These are phyloP conservation scores for Multifurca ochricompacta DNA, from an alignment of 768 basidiomycete species.

Conservation along the genomic window DNA sequence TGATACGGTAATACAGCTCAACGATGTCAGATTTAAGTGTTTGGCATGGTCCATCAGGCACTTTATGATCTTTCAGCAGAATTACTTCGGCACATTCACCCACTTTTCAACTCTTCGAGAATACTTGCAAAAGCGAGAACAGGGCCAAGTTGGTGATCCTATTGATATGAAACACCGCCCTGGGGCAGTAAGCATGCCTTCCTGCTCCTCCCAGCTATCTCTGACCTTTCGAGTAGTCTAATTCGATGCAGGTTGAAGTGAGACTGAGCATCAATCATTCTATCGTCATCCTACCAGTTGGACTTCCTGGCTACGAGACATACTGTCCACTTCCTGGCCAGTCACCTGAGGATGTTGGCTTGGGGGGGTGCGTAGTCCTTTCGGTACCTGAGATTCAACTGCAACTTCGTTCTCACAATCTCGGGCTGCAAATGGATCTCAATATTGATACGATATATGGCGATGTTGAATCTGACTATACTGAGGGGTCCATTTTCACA, in stretches of 20 bases:
- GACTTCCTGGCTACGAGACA: constrained; percentile 54
- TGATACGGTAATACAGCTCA: constrained; percentile 31
- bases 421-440: constrained; percentile 38
- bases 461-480: constrained; percentile 40
- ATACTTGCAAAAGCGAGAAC: constrained; percentile 63
- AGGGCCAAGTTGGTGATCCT: constrained; percentile 70
- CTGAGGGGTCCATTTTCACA: constrained; percentile 34
- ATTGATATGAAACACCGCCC: constrained; percentile 71
- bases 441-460: constrained; percentile 59
- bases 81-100: constrained; percentile 92
- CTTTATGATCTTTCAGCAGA: constrained; percentile 83
- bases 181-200: constrained; percentile 47
- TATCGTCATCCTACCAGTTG: constrained; percentile 56
- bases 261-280: constrained; percentile 44
- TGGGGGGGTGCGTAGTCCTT: constrained; percentile 50
- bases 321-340: constrained; percentile 23
- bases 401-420: constrained; percentile 73
- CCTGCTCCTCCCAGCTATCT: neutral
- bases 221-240: constrained; percentile 43
- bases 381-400: constrained; percentile 63
- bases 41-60: constrained; percentile 87
- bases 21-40: constrained; percentile 53
- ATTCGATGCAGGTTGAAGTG: constrained; percentile 72
- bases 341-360: constrained; percentile 27
- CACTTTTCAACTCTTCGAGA: constrained; percentile 86